Evolutionary conservation across 495 filamentous ascomycete species (phyloP), one percentile per base, ranked within the genome.

Genomic region (Neurospora sublineolata): DNA sequence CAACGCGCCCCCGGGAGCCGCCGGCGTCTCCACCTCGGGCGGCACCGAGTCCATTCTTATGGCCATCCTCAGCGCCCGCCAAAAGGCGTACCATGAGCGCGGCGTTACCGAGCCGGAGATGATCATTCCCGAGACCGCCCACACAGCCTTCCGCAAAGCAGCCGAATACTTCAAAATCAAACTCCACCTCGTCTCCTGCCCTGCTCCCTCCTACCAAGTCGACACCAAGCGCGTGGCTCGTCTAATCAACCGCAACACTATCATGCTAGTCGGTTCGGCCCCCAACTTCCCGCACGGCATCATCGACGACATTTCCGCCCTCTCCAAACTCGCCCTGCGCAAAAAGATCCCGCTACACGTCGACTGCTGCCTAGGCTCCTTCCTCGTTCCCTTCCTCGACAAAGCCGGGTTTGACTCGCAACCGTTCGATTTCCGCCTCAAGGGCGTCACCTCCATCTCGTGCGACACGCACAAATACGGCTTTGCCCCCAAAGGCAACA

Each of bases 401-500:
- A 91, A 91, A 76, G 94, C 95, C 27, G 96, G 95, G 41, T 97
- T 97, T 81, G 91, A 93, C 69, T 86, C 90, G 36, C 87, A 89
- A 73, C 90, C 88, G 18, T 98, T 97, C 78, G 96, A 99, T 81
- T 99, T 99, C 88, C 89, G 90, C 40, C 88, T 95, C 71, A 91
- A 91, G 70, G 95, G 95, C 77, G 96, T 99, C 70, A 97, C 96
- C 6, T 92, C 89, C 78, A 97, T 99, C 80, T 91, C 88, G 75
- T 97, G 94, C 77, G 95, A 99, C 79, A 99, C 95, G 37, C 95
- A 99, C 84, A 99, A 99, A 80, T 99, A 99, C 80, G 95, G 95
- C 33, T 99, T 99, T 81, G 96, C 95, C 0, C 95, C 95, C 30
- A 98, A 98, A 82, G 95, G 95, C 70, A 98, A 95, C 84, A 93